A percentile compares a stretch with the other conserved stretches of the same genome.
phyloP scores from a whole-genome alignment of 208 protist species.

The Kentomonas sorsogonicus region DNA sequence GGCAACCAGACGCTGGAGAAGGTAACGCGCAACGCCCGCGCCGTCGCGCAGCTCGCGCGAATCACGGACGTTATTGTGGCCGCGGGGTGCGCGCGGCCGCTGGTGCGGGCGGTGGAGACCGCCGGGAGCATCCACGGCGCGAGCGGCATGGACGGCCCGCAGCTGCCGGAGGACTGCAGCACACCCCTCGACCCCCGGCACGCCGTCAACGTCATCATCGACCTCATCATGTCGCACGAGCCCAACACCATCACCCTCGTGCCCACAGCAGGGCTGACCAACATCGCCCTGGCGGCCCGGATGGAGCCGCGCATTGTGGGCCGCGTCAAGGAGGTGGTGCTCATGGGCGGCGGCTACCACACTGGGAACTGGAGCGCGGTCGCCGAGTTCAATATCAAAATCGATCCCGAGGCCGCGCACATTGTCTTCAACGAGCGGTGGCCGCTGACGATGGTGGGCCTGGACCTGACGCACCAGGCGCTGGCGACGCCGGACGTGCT shows the following conservation, averaged over 20 bases:
- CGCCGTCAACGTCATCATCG: conserved; percentile 51
- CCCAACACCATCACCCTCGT: conserved; percentile 50
- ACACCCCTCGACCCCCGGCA: conserved; percentile 33
- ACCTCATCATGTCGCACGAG: conserved; percentile 46
- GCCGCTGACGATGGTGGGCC: conserved; percentile 70
- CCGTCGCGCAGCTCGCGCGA: conserved; percentile 31
- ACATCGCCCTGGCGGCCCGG: conserved; percentile 66
- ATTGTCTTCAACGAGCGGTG: conserved; percentile 68
- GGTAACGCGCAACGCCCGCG: conserved; percentile 57
- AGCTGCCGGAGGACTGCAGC: conserved; percentile 20
- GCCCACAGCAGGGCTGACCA: conserved; percentile 72
- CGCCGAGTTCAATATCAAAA: conserved; percentile 80
- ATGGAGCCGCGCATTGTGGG: conserved; percentile 65
- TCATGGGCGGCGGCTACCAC: conserved; percentile 73
- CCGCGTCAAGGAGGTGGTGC: conserved; percentile 63
- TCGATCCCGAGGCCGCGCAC: conserved; percentile 72
- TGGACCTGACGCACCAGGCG: conserved; percentile 81
- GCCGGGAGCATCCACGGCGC: conserved; percentile 71
- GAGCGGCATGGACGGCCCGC: conserved; percentile 45
- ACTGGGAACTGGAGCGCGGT: conserved; percentile 48
- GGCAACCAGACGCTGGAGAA: conserved; percentile 83
- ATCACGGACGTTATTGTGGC: conserved; percentile 40
- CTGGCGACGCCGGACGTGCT: conserved; percentile 40
- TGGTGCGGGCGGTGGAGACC: conserved; percentile 32
- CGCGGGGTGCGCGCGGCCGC: conserved; percentile 31